Conservation (phyloP, 495 filamentous ascomycete species). For the Echria macrotheca region DNA sequence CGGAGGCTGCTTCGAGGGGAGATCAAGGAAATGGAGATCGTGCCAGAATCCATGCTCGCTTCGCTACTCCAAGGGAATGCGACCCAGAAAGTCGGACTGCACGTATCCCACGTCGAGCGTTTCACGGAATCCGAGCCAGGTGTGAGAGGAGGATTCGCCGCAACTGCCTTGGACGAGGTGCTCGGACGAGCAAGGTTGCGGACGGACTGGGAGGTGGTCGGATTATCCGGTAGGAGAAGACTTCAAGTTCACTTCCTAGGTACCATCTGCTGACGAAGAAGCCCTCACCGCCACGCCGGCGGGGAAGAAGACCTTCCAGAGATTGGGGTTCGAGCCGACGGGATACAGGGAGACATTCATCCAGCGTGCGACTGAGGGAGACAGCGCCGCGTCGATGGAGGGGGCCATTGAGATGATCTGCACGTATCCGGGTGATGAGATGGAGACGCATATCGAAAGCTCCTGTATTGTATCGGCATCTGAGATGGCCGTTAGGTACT, state of each 20-base stretch:
- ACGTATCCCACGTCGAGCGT: constrained; percentile 33
- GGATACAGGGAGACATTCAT: constrained; percentile 28
- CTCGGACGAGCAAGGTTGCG: constrained; percentile 7
- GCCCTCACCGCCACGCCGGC: constrained; percentile 27
- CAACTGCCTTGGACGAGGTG: constrained; percentile 21
- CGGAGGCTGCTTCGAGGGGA: constrained; percentile 57
- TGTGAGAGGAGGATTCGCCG: constrained; percentile 13
- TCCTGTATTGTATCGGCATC: constrained; percentile 1
- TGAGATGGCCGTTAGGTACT: constrained; percentile 5
- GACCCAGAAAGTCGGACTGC: constrained; percentile 25
- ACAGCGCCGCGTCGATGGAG: neutral
- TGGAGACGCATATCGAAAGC: neutral
- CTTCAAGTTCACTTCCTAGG: too few relatives aligned
- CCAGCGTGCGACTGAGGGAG: neutral
- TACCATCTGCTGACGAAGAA: neutral
- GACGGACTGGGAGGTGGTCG: constrained; percentile 22
- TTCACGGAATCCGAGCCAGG: constrained; percentile 1
- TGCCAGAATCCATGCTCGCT: constrained; percentile 59
- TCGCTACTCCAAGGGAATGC: constrained; percentile 30
- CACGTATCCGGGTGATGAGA: constrained; percentile 14
- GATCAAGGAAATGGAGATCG: constrained; percentile 65
- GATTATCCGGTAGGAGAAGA: constrained; percentile 25
- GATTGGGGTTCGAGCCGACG: constrained; percentile 24
- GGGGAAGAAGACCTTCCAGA: constrained; percentile 22
- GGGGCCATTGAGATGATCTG: constrained; percentile 17